Evolutionary conservation across 108 stramenopile genomes (phyloP), one percentile per base, ranked within the genome.

Genomic region (Aurantiochytrium sp.): DNA sequence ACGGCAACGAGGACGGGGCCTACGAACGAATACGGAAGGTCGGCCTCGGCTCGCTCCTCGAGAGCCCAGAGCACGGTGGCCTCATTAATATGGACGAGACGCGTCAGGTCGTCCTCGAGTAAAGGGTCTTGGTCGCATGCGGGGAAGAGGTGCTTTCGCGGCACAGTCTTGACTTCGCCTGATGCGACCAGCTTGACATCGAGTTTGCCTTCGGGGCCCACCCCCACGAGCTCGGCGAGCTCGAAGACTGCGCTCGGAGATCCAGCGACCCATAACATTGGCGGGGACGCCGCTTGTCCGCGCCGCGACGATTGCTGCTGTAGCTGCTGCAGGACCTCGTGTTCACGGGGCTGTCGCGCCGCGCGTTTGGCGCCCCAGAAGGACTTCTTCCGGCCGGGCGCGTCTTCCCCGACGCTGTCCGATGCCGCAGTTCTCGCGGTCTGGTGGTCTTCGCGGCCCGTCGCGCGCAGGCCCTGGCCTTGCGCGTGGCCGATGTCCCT

Each of bases 1-100:
- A 87, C 68, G 55, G 65, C 68, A 19, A 87, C 50, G 32, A 87
- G 68, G 30, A 87, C 87, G 50, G 42, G 42, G 48, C 52, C 55
- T 4, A 87, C 22, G 31, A 24, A 87, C 12, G 87, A 24, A 68
- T 87, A 87, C 1, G 59, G 59, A 15, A 34, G 15, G 85, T 86
- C 85, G 12, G 32, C 50, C 53, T 22, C 3, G 21, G 53, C 17
- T 8, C 85, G 73, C 45, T 81, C 12, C 85, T 86, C 10, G 53
- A 86, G 36, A 27, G 15, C 37, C 21, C 32, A 21, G 30, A 87
- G 68, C 0, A 87, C 8, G 24, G 8, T 32, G 21, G 87, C 32
- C 27, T 68, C 59, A 24, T 87, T 48, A 12, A 87, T 41, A 36
- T 68, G n/a, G 36, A 19, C 32, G 21, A 87, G 39, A 4, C 27